Evolutionary conservation across 2,329 filamentous ascomycete species (phyloP).

Genomic region (Aspergillus sergii): DNA sequence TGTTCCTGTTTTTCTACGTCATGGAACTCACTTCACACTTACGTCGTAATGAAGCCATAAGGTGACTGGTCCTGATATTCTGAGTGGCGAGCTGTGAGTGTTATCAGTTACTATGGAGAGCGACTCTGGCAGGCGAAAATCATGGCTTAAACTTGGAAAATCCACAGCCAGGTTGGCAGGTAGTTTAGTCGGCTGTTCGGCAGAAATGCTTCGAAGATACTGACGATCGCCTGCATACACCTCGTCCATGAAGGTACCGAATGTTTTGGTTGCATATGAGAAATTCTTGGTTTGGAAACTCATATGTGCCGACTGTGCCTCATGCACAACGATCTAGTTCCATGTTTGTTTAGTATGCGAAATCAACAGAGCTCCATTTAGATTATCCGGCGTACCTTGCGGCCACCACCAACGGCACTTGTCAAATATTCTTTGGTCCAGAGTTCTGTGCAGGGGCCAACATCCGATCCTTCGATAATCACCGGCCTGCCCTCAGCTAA

Average conservation of each 20-base stretch:
- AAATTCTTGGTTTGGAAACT: slow-evolving; percentile 86
- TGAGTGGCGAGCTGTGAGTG: slow-evolving; percentile 75
- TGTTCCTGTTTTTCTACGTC: background rate
- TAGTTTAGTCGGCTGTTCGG: slow-evolving; percentile 65
- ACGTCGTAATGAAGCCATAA: slow-evolving; percentile 93
- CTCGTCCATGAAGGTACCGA: slow-evolving; percentile 67
- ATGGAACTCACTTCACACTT: slow-evolving; percentile 16
- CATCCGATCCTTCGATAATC: slow-evolving; percentile 65
- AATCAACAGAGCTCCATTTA: slow-evolving; percentile 5
- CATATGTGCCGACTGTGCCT: slow-evolving; percentile 67
- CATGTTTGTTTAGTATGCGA: background rate
- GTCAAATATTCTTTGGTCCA: slow-evolving; percentile 74
- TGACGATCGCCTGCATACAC: slow-evolving; percentile 63
- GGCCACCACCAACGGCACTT: slow-evolving; percentile 61
- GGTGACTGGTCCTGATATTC: slow-evolving; percentile 76
- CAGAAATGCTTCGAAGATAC: slow-evolving; percentile 79
- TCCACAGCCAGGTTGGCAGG: slow-evolving; percentile 72
- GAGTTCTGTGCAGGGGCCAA: slow-evolving; percentile 66
- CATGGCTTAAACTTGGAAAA: slow-evolving; percentile 68
- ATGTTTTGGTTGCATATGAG: slow-evolving; percentile 67
- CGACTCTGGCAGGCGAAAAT: slow-evolving; percentile 70
- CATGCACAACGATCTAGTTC: slow-evolving; percentile 71
- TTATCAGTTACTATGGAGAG: slow-evolving; percentile 63
- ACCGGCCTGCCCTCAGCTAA: slow-evolving; percentile 62
- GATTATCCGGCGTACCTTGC: slow-evolving; percentile 53